These are phyloP conservation scores for Cordyceps pruinosa DNA, from an alignment of 2,329 filamentous ascomycete species.

Conservation along the genomic window DNA sequence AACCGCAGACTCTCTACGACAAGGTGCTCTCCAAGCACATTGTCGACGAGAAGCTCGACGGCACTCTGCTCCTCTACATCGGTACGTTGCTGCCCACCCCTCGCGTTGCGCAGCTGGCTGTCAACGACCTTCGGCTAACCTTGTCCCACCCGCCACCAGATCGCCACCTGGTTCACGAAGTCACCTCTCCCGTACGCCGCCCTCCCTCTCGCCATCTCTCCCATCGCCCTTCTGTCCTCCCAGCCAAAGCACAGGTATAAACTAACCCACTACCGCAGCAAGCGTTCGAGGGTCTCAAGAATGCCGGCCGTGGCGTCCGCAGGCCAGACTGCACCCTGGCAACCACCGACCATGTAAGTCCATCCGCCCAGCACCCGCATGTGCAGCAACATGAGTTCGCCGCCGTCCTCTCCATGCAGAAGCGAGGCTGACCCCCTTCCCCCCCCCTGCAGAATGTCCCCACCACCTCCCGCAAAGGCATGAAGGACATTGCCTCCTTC, in stretches of 20 bases:
- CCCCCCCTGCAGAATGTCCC: slow-evolving; percentile 68
- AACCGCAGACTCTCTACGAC: slow-evolving; percentile 86
- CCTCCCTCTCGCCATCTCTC: not conserved
- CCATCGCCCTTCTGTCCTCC: not conserved
- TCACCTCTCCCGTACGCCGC: slow-evolving; percentile 77
- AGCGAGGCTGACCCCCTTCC: not conserved
- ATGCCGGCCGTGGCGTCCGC: slow-evolving; percentile 79
- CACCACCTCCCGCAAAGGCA: slow-evolving; percentile 80
- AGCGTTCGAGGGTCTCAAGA: slow-evolving; percentile 93
- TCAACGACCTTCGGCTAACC: not conserved
- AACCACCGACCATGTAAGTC: slow-evolving; percentile 88
- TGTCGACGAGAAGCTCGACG: slow-evolving; percentile 90
- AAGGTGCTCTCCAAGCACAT: slow-evolving; percentile 95
- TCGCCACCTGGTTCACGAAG: slow-evolving; percentile 94
- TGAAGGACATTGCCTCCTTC: slow-evolving; percentile 90
- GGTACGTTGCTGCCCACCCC: slow-evolving; percentile 46
- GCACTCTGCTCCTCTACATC: slow-evolving; percentile 88
- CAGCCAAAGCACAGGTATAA: slow-evolving; percentile 9
- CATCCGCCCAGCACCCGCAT: not conserved
- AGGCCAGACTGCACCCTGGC: slow-evolving; percentile 94
- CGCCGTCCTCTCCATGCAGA: not conserved
- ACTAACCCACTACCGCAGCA: slow-evolving; percentile 48
- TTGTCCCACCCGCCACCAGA: slow-evolving; percentile 42
- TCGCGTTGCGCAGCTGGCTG: not conserved
- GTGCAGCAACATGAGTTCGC: slow-evolving; percentile 14